These are phyloP conservation scores for Mallotus repandus DNA, from an alignment of 441 rosid genomes.

Conservation along the genomic window DNA sequence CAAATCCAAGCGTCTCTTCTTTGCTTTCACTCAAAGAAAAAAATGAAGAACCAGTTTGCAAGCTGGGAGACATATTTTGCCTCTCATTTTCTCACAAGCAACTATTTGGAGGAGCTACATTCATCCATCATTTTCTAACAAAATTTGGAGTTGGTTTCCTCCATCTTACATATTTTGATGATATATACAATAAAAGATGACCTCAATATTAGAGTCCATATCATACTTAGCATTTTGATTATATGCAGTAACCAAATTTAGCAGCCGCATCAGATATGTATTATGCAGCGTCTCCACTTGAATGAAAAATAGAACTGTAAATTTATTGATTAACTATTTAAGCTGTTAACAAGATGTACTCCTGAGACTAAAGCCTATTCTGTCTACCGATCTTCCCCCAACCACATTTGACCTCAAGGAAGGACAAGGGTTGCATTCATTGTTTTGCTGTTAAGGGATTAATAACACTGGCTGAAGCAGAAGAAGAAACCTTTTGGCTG, in stretches of 20 bases:
- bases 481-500: constrained; percentile 50
- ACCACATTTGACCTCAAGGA: background rate
- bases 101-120: background rate
- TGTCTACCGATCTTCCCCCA: background rate
- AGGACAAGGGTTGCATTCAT: background rate
- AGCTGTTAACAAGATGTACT: background rate
- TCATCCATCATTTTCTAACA: background rate
- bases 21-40: background rate
- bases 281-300: background rate
- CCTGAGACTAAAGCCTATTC: background rate
- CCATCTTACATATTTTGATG: background rate
- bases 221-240: background rate
- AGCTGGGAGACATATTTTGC: background rate
- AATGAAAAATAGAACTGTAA: background rate
- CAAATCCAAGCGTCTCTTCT: background rate
- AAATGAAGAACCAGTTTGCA: background rate
- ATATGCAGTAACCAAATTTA: background rate
- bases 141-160: background rate
- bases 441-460: constrained; percentile 18
- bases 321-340: constrained; percentile 2
- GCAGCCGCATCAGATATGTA: background rate
- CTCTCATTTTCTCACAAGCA: background rate
- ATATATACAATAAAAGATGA: background rate
- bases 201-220: no score
- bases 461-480: constrained; percentile 66